Base-by-base conservation (phyloP, 2,329 filamentous ascomycete species). In the Arthrinium phaeospermum region DNA sequence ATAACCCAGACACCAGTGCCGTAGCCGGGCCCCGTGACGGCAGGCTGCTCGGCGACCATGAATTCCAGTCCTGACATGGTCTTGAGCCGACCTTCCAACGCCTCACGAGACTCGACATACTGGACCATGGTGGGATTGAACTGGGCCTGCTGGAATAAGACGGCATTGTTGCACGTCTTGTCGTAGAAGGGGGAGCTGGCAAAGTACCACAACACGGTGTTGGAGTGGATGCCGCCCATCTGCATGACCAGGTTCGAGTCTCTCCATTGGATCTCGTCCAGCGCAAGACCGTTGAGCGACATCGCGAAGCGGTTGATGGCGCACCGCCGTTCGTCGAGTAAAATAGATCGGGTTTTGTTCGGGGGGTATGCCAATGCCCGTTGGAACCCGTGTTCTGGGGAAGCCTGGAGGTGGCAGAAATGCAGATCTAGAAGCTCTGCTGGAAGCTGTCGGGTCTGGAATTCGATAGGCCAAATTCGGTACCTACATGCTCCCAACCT, bases 241-340 rank as follows among this genome's bases (percentile, higher is more conserved):
- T 82, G 79, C 68, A 85, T 83, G 67, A 86, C 83, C 61, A 84
- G 82, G 68, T 81, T 81, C 27, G 88, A 88, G 49, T 87, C 86
- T 73, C 85, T 86, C 90, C 91, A 93, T 85, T 91, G 89, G 73
- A 92, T 91, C 83, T 93, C 91, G 80, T 92, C 91, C 73, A 92
- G 85, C 8, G 88, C 86, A 1, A 76, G 75, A 19, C 80, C 78
- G 45, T 76, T 79, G 34, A 53, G 41, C 61, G 71, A 71, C 72
- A 73, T 73, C 16, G 10, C 34, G 57, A 41, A 41, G 30, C 34
- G 41, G n/a, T 41, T 14, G 34, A n/a, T 41, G 57, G 30, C 27
- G 30, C 27, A 2, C 30, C 30, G 30, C n/a, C 22, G 57, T 64
- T 64, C 19, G 57, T 64, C 34, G 57, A 24, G 4, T n/a, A 34